phyloP scores from a whole-genome alignment of 2,329 filamentous ascomycete genomes.

The Fusarium sp. region DNA sequence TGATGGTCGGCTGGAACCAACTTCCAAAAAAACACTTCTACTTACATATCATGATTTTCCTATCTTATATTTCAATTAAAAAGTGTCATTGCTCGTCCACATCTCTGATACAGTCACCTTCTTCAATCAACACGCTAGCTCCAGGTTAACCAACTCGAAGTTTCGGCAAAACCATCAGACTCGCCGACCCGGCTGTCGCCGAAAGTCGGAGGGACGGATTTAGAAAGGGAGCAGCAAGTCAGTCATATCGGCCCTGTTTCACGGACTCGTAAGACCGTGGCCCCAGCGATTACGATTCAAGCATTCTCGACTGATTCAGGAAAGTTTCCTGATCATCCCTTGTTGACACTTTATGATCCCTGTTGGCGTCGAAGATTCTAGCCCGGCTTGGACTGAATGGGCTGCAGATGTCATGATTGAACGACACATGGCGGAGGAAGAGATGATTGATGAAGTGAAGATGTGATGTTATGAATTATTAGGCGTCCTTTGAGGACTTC shows the following conservation, averaged over 20 bases:
- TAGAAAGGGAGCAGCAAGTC: conserved; percentile 15
- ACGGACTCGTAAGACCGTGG: conserved; percentile 24
- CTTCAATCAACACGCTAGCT: rapidly evolving
- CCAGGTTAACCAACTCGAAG: neutral
- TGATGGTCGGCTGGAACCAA: too few species aligned
- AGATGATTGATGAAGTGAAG: neutral
- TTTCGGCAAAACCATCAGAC: neutral
- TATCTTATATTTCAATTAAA: too few species aligned
- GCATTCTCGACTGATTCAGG: conserved; percentile 14
- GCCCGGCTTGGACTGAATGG: neutral
- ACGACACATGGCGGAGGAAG: neutral
- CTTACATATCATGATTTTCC: too few species aligned
- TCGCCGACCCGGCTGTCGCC: conserved; percentile 17
- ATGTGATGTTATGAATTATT: neutral
- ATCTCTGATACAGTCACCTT: too few species aligned
- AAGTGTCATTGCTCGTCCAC: too few species aligned
- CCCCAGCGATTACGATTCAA: conserved; percentile 15
- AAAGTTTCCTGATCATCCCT: neutral
- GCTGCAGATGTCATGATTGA: neutral
- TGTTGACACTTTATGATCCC: neutral
- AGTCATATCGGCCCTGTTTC: conserved; percentile 29
- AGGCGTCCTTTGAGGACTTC: neutral
- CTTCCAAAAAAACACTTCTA: too few species aligned
- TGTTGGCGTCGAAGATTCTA: conserved; percentile 12
- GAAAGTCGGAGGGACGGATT: conserved; percentile 13